Base-by-base conservation (phyloP, 208 protist species). In the Leishmania amazonensis region DNA sequence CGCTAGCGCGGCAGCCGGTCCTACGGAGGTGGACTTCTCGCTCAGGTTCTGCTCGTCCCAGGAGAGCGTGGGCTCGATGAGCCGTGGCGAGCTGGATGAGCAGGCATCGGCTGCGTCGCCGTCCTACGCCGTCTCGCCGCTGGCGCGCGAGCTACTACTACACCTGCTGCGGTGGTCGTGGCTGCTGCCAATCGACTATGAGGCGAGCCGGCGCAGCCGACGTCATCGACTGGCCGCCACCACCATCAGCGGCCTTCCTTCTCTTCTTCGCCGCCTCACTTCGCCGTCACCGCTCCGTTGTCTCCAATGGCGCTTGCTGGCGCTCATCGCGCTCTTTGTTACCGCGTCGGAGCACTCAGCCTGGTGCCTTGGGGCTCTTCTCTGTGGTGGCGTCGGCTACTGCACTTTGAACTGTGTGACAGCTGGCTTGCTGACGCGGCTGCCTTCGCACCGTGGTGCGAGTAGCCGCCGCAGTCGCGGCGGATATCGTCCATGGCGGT, bases 101-200 rank as follows among this genome's bases (percentile, higher is more conserved):
- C 19, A 1, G 51, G 17, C 21, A 49, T 51, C 47, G 21, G 60
- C 76, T 38, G 38, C 67, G 8, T 47, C 82, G 17, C 40, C 57
- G 3, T 31, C 65, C 24, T 81, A 86, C n/a, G 89, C 88, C 28
- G 83, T 93, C 28, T 92, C 88, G 28, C 85, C 91, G 31, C 81
- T 95, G 31, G 84, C 91, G 24, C 86, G 91, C 7, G 88, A 89
- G 28, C 58, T 95, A 17, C 73, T 95, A 58, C 76, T 95, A 53
- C 83, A 85, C 57, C 79, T 93, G 1, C 76, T 75, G 8, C 86
- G 86, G 62, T 95, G 89, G 88, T 87, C 84, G n/a, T 95, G 89
- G 89, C 54, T 95, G 24, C 76, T 90, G 71, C 91, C 89, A 7
- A 76, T 91, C 53, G 81, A 91, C 84, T 91, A 90, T 83, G 83